A percentile compares a stretch with the other conserved stretches of the same genome.
phyloP scores from a whole-genome alignment of 139 green algal genomes.

The Chlamydomonas asymmetrica region DNA sequence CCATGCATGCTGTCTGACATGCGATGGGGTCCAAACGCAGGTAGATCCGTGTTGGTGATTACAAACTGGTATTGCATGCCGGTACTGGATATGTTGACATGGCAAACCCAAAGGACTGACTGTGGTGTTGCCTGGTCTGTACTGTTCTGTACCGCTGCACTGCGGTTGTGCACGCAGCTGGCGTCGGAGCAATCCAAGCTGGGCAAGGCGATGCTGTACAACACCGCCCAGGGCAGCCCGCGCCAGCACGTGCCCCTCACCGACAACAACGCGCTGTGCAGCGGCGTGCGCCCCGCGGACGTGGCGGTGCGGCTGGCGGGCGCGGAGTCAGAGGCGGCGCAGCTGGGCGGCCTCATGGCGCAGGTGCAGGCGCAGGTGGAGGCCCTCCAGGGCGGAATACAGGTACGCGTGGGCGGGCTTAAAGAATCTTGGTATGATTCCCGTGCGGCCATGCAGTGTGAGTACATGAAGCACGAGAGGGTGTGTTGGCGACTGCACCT shows the following conservation, averaged over 20 bases:
- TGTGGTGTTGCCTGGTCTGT: too few species aligned
- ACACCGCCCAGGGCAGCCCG: not conserved
- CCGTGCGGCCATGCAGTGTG: not conserved
- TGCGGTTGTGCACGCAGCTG: not conserved
- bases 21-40: not conserved
- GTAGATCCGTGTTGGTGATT: too few species aligned
- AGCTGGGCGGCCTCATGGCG: conserved; percentile 1
- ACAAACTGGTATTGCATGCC: not conserved
- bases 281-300: not conserved
- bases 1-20: not conserved
- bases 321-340: not conserved
- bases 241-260: not conserved
- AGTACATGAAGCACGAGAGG: not conserved
- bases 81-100: not conserved
- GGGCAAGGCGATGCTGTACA: not conserved
- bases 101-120: not conserved
- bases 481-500: not conserved
- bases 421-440: too few species aligned
- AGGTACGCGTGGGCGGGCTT: too few species aligned
- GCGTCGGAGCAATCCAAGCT: not conserved
- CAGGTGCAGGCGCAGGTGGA: conserved; percentile 8
- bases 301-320: conserved; percentile 4
- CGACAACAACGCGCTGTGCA: conserved; percentile 1
- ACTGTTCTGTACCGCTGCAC: too few species aligned
- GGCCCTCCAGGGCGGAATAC: not conserved